A percentile compares a stretch with the other conserved stretches of the same genome.
Evolutionary conservation across 192 early-diverging fungal species (phyloP).

Genomic region (Backusella psychrophila): DNA sequence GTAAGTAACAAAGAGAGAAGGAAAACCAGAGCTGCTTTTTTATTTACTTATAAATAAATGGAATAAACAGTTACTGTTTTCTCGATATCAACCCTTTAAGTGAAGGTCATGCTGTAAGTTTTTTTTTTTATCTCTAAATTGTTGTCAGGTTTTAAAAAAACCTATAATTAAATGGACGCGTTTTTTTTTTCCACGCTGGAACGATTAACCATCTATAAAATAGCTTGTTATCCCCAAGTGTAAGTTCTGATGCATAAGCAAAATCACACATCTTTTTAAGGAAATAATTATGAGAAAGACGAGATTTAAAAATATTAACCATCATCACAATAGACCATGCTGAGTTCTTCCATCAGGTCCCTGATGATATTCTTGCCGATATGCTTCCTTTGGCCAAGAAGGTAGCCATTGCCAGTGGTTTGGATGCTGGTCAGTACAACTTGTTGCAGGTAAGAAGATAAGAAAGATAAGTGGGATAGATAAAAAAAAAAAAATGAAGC

Average conservation of each 20-base stretch:
- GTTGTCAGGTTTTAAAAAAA: background rate
- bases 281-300: background rate
- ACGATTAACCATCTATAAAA: background rate
- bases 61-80: constrained; percentile 61
- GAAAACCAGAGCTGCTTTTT: background rate
- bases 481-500: background rate
- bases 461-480: background rate
- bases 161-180: background rate
- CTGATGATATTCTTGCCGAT: constrained; percentile 81
- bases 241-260: constrained; percentile 24
- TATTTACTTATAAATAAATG: background rate
- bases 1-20: constrained; percentile 28
- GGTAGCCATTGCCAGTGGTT: constrained; percentile 72
- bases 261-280: background rate
- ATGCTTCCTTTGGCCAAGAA: constrained; percentile 87
- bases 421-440: constrained; percentile 71
- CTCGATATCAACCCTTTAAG: constrained; percentile 78
- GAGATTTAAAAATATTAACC: background rate
- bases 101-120: constrained; percentile 67
- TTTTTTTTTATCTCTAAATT: background rate
- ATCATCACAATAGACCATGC: constrained; percentile 64
- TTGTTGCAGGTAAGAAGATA: constrained; percentile 66
- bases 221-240: constrained; percentile 73
- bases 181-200: background rate
- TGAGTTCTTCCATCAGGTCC: constrained; percentile 86